A percentile compares a stretch with the other conserved stretches of the same genome.
Conservation (phyloP, 176 grass and related monocot genomes). For the Rhynchospora tenuis region DNA sequence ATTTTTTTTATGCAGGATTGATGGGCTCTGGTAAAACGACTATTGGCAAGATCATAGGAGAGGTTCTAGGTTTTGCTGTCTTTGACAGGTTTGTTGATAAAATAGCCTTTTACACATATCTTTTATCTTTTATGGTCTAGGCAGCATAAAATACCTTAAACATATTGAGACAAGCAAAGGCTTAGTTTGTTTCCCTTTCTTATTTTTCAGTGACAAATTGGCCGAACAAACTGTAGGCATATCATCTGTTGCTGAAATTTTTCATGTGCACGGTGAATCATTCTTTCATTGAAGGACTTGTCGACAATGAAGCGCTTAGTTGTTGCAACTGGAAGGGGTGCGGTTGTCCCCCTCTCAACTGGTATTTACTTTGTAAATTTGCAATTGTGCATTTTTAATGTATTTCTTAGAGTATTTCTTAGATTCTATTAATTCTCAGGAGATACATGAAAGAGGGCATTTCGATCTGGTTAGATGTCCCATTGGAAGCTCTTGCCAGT, state of each 20-base stretch:
- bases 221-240: constrained; percentile 88
- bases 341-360: constrained; percentile 90
- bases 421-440: constrained; percentile 24
- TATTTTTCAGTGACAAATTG: constrained; percentile 83
- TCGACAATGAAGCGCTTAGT: too few species aligned
- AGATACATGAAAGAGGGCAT: too few species aligned
- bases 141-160: background rate
- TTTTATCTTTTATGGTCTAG: constrained; percentile 8
- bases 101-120: background rate
- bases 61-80: constrained; percentile 88
- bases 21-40: constrained; percentile 99
- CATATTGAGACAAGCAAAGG: constrained; percentile 1
- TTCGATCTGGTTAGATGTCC: too few species aligned
- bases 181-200: constrained; percentile 17
- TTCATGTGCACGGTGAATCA: constrained; percentile 83
- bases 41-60: constrained; percentile 85
- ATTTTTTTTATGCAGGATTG: constrained; percentile 53
- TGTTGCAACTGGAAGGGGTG: constrained; percentile 92
- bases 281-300: constrained; percentile 87
- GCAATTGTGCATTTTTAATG: background rate
- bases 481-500: too few species aligned
- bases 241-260: constrained; percentile 91
- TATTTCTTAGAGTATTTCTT: background rate
- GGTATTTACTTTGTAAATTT: constrained; percentile 42
- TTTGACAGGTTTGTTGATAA: constrained; percentile 73